phyloP scores from a whole-genome alignment of 768 basidiomycete species.

The Suillus bovinus region DNA sequence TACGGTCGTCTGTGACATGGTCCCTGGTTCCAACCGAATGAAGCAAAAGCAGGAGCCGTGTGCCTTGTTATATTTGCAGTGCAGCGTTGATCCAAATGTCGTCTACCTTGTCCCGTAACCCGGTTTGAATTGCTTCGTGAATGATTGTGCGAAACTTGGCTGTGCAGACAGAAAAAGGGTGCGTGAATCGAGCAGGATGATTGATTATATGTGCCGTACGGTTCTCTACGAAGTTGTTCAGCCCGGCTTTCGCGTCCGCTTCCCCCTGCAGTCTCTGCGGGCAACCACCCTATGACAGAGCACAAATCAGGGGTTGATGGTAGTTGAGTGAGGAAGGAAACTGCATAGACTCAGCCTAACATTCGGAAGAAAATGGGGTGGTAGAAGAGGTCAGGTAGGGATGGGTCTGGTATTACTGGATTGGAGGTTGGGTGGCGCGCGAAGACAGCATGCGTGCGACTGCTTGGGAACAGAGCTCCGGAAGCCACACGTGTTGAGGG shows the following conservation, averaged over 20 bases:
- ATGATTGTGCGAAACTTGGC: constrained; percentile 60
- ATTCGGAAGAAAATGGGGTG: constrained; percentile 59
- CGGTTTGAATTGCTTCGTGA: constrained; percentile 58
- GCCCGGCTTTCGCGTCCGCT: constrained; percentile 43
- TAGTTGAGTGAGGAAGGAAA: constrained; percentile 58
- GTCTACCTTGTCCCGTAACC: constrained; percentile 57
- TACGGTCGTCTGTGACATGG: constrained; percentile 57
- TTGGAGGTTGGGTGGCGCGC: constrained; percentile 20
- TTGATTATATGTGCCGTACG: constrained; percentile 40
- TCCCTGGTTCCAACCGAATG: not conserved
- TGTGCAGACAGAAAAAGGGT: not conserved
- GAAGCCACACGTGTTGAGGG: not conserved
- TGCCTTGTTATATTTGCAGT: constrained; percentile 61
- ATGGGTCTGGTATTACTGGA: constrained; percentile 47
- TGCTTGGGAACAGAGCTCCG: constrained; percentile 9
- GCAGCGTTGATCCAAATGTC: constrained; percentile 68
- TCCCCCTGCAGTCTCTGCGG: constrained; percentile 33
- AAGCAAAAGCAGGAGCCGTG: constrained; percentile 35
- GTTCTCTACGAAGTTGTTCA: constrained; percentile 75
- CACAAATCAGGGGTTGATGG: constrained; percentile 47
- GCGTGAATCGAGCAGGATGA: not conserved
- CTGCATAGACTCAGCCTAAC: constrained; percentile 49
- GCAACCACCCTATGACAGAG: constrained; percentile 70
- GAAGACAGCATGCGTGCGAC: not conserved
- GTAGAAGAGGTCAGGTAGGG: constrained; percentile 70